Base-by-base conservation (phyloP, 139 green algal species). In the Helicosporidium sp. region DNA sequence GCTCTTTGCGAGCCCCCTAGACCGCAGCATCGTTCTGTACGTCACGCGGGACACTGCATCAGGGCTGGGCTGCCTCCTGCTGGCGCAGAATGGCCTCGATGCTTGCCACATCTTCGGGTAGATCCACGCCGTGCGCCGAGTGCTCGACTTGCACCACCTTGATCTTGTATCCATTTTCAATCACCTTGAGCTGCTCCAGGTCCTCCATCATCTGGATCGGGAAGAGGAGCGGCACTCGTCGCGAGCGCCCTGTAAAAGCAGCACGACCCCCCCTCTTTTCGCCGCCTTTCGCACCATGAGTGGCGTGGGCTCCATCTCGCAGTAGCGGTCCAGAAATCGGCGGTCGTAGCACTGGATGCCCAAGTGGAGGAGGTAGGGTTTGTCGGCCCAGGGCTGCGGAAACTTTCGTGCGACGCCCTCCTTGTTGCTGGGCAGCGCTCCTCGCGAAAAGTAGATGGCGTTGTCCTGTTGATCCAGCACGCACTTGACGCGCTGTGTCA, bases 131-230 rank as follows among this genome's bases (percentile, higher is more conserved):
- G 51, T 84, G 75, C 15, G 68, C 67, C 22, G 16, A 46, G 49
- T 84, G 65, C n/a, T 79, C 52, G 4, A 84, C 74, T 2, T 54
- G 56, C 18, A 85, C 56, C 23, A 51, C 46, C 58, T 65, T 84
- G 28, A 84, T 83, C 43, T 68, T 72, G 57, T 82, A 77, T 5
- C 75, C 75, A 22, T 82, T 67, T 60, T 84, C 75, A 25, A 85
- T 27, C 31, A 80, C 59, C 43, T 82, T 81, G 24, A 84, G 61
- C 62, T 84, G 73, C 60, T 84, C 75, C 48, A 84, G 49, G 29
- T 84, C 72, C 58, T 84, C 75, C 60, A 74, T 72, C 42, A 70
- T 25, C 59, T 84, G 66, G 46, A 70, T 29, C 20, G 33, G 27
- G 31, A 27, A 16, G 39, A 8, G 46, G 44, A 48, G n/a, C n/a